Conservation (phyloP, 2,329 filamentous ascomycete species). For the Paecilomyces niveus region DNA sequence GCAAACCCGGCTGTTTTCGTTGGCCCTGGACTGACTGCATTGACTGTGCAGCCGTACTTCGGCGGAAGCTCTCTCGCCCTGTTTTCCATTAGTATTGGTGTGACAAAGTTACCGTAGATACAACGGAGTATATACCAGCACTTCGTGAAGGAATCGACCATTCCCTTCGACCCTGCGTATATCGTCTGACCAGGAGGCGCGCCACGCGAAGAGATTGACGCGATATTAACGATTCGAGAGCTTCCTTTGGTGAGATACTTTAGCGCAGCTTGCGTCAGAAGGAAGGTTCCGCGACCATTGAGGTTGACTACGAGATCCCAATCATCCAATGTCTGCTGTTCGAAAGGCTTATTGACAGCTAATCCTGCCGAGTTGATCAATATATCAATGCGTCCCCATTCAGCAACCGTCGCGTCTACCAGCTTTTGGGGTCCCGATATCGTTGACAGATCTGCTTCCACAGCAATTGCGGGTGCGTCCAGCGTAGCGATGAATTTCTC, state of each 20-base stretch:
- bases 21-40: conserved; percentile 39
- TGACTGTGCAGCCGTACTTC: conserved; percentile 42
- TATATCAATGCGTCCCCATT: conserved; percentile 35
- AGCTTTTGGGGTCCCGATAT: conserved; percentile 29
- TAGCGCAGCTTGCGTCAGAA: conserved; percentile 13
- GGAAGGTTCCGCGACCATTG: too few species aligned
- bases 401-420: conserved; percentile 27
- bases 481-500: conserved; percentile 21
- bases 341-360: conserved; percentile 31
- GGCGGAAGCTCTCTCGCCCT: conserved; percentile 37
- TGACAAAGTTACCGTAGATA: too few species aligned
- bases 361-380: conserved; percentile 14
- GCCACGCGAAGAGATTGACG: conserved; percentile 28
- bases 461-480: conserved; percentile 25
- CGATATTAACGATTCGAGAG: conserved; percentile 39
- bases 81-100: too few species aligned
- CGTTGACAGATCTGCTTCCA: conserved; percentile 38
- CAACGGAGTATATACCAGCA: conserved; percentile 22
- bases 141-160: conserved; percentile 42
- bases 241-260: conserved; percentile 30
- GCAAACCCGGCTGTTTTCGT: conserved; percentile 33
- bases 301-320: conserved; percentile 15
- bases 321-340: conserved; percentile 25
- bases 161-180: conserved; percentile 45
- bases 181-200: conserved; percentile 32